Base-by-base conservation (phyloP, 257 asterid genomes). In the Nicotiana otophora region DNA sequence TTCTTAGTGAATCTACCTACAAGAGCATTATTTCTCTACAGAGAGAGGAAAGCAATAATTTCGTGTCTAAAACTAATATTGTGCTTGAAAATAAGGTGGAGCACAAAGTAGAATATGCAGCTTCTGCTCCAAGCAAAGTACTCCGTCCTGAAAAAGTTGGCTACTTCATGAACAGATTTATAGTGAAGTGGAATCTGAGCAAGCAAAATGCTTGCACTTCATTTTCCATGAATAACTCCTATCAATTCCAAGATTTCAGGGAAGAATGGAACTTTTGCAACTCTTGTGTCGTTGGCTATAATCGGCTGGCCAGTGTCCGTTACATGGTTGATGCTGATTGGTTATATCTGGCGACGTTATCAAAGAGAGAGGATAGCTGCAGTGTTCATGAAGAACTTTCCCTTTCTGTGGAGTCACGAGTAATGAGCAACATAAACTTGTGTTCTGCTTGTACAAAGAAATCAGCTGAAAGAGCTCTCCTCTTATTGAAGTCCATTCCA, bases 121-220 rank as follows among this genome's bases (percentile, higher is more conserved):
- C 76, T 82, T 83, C 77, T 68, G 78, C 74, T 81, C 82, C 51
- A 53, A 83, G 69, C 53, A 67, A 64, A 79, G 79, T 82, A 67
- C 77, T 96, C 64, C 80, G 57, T 85, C 94, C 88, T 10, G 93
- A 93, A 58, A 85, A 93, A 84, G 84, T 84, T 78, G 95, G 92
- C 74, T 92, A 92, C 88, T 93, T 92, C 88, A 94, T 94, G 99
- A 87, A 90, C 78, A 91, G 98, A 90, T 93, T 88, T 87, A 78
- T 85, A 69, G 74, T 96, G 84, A 84, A 84, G 62, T 94, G 98
- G 98, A 85, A 79, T 70, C 75, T 48, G 78, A 23, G 66, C 58
- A 55, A 48, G 81, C 76, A 81, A 82, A 76, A 30, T 3, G 60
- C 84, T n/a, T 74, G 28, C 75, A 28, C 78, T 36, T 55, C 67